These are phyloP conservation scores for Russula vinacea DNA, from an alignment of 768 basidiomycete species.

Conservation along the genomic window DNA sequence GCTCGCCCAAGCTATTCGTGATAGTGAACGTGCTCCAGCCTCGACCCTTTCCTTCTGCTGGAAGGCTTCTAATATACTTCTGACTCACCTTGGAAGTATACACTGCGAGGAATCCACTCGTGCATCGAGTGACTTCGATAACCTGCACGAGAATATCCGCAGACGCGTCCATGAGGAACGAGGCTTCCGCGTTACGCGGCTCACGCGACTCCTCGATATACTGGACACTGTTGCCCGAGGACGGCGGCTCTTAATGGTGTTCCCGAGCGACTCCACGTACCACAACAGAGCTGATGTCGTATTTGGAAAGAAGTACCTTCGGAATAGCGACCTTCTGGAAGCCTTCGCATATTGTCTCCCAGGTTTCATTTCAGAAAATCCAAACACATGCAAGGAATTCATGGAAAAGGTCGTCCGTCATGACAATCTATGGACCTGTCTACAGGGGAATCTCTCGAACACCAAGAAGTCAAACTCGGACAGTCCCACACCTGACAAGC, in stretches of 20 bases:
- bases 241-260: no score
- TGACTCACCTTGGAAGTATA: background rate
- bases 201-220: no score
- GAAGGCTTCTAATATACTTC: no score
- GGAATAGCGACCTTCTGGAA: no score
- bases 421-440: background rate
- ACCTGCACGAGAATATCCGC: background rate
- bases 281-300: no score
- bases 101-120: background rate
- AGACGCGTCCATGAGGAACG: background rate
- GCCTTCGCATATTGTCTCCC: no score
- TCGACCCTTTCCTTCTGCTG: slow-evolving; percentile 4
- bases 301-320: no score
- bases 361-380: no score
- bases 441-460: slow-evolving; percentile 17
- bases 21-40: background rate
- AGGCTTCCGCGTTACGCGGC: slow-evolving; percentile 5
- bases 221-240: no score
- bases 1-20: slow-evolving; percentile 3
- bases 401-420: slow-evolving; percentile 4
- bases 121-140: background rate
- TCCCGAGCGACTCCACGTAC: no score
- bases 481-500: no score
- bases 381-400: background rate
- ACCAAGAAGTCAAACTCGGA: background rate